phyloP scores from a whole-genome alignment of 2,329 filamentous ascomycete species.

The Dactylonectria macrodidyma region DNA sequence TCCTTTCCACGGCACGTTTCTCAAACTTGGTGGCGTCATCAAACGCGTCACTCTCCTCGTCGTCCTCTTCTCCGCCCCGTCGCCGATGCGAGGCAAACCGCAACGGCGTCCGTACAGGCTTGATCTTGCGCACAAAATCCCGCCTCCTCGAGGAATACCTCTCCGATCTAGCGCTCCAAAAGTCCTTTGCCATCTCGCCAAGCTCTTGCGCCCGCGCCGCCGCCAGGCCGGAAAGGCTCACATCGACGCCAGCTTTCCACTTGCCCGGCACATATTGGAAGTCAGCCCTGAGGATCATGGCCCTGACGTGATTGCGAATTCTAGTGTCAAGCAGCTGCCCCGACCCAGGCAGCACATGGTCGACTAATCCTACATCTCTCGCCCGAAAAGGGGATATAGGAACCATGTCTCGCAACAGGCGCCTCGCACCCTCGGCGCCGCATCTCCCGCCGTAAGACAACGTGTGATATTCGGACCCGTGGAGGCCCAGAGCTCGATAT shows the following conservation, averaged over 20 bases:
- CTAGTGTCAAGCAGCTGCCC: constrained; percentile 4
- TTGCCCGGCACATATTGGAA: constrained; percentile 6
- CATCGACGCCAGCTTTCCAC: constrained; percentile 15
- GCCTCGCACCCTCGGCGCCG: constrained; percentile 4
- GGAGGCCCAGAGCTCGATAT: constrained; percentile 33
- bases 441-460: constrained; percentile 26
- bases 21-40: constrained; percentile 9
- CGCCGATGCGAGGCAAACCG: constrained; percentile 19
- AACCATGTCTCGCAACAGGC: constrained; percentile 13
- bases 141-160: constrained; percentile 8
- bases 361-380: constrained; percentile 5
- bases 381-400: constrained; percentile 9
- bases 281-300: neutral
- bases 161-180: constrained; percentile 15
- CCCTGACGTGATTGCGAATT: constrained; percentile 14
- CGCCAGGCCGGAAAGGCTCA: constrained; percentile 3
- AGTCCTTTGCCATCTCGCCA: constrained; percentile 17
- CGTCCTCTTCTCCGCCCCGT: constrained; percentile 3
- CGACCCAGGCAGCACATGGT: constrained; percentile 14
- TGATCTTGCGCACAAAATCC: constrained; percentile 22
- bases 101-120: constrained; percentile 12
- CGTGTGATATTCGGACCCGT: constrained; percentile 37
- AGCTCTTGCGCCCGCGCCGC: constrained; percentile 8
- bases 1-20: constrained; percentile 8
- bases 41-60: constrained; percentile 11